Evolutionary conservation across 306 rosid species (phyloP), one percentile per base, ranked within the genome.

Genomic region (Casuarina cunninghamiana): DNA sequence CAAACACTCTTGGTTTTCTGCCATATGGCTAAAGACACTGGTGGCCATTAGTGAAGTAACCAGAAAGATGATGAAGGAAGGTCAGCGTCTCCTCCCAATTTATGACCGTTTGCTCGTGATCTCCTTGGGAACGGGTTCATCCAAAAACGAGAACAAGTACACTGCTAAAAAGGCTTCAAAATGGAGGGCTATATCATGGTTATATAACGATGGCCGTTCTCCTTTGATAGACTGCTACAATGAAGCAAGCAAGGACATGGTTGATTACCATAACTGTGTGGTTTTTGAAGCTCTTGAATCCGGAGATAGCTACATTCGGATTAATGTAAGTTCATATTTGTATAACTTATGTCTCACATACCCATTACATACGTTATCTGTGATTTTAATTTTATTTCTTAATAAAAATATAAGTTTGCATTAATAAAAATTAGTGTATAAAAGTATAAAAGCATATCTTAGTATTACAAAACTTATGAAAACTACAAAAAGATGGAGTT

Each of bases 81-180:
- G 80, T 12, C 83, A 79, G 68, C 75, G 76, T 44, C 73, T 73
- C 32, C 6, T 3, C 10, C 21, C 10, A 6, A 67, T 42, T 0
- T 83, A 44, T 71, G 44, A 75, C 51, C 85, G 88, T 8, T 80
- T 89, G 69, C 81, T 87, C 0, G 85, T 87, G 43, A 41, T 89
- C 9, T 87, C 93, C 2, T 0, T 89, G 2, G 90, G 93, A 43
- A 85, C 93, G 1, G 93, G 91, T n/a, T 72, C 88, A 53, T 8
- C 81, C 79, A 83, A 13, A 60, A 77, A 49, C 0, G 87, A 85
- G 49, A 5, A 69, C 5, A 85, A 55, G 26, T 87, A 85, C 81
- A 17, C 42, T 12, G 86, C 91, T 42, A 72, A 79, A 62, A 61
- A 5, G 79, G 83, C 83, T 5, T 50, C 89, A 1, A 87, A 89